These are phyloP conservation scores for Dorcoceras hygrometricum DNA, from an alignment of 257 asterid species.

Conservation along the genomic window DNA sequence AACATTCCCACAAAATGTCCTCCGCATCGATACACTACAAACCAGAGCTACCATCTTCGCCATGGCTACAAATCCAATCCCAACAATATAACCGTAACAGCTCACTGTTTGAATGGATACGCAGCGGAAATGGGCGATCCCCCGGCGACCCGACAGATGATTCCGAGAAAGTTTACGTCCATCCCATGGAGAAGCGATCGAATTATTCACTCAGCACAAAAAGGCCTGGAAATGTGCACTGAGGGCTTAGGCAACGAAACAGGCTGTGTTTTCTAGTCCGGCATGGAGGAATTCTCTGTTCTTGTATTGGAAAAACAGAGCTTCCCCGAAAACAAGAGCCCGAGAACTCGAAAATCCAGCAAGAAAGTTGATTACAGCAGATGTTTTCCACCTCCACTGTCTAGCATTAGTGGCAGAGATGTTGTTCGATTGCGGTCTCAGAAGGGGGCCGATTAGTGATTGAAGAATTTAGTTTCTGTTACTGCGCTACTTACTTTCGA, in stretches of 20 bases:
- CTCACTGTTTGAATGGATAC: neutral
- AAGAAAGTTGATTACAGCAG: slow-evolving; percentile 11
- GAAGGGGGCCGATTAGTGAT: slow-evolving; percentile 46
- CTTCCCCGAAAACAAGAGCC: neutral
- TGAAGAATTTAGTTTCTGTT: slow-evolving; percentile 27
- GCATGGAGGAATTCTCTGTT: slow-evolving; percentile 30
- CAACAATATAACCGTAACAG: neutral
- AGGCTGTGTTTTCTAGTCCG: slow-evolving; percentile 34
- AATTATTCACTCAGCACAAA: slow-evolving; percentile 26
- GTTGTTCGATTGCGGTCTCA: slow-evolving; percentile 35
- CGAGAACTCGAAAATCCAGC: slow-evolving; percentile 9
- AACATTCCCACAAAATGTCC: slow-evolving; percentile 21
- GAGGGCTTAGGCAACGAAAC: slow-evolving; percentile 50
- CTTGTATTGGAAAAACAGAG: slow-evolving; percentile 17
- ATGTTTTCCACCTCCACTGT: slow-evolving; percentile 43
- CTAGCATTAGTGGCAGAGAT: slow-evolving; percentile 36
- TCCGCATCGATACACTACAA: slow-evolving; percentile 15
- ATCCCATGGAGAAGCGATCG: slow-evolving; percentile 33
- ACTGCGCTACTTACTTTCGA: slow-evolving; percentile 23
- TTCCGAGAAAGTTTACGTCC: slow-evolving; percentile 26
- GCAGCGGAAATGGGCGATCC: slow-evolving; percentile 5
- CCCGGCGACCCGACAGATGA: slow-evolving; percentile 5
- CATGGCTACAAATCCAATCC: slow-evolving; percentile 18
- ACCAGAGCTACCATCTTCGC: neutral
- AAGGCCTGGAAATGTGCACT: slow-evolving; percentile 50